phyloP scores from a whole-genome alignment of 2,329 filamentous ascomycete genomes.

The Cucurbitaria berberidis region DNA sequence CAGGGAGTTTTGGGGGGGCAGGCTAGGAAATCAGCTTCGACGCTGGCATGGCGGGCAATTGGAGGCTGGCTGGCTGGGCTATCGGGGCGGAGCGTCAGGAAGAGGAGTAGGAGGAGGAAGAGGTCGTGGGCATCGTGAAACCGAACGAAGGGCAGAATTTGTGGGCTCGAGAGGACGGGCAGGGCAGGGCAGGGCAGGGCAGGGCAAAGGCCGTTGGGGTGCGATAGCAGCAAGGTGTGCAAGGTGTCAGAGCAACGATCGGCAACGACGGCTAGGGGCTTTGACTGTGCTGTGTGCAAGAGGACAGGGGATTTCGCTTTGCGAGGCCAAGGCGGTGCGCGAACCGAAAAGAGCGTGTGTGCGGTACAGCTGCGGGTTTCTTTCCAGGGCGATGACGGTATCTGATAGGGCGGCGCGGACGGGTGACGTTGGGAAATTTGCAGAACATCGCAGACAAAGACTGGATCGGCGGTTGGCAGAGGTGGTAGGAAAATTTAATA shows the following conservation, averaged over 20 bases:
- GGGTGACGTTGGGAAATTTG: conserved; percentile 1
- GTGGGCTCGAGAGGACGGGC: conserved; percentile 14
- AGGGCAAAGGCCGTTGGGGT: no score
- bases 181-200: no score
- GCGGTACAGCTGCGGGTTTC: neutral
- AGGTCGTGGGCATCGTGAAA: conserved; percentile 14
- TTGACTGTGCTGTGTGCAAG: conserved; percentile 9
- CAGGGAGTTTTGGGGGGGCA: conserved; percentile 15
- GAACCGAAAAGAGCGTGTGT: neutral
- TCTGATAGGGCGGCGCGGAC: neutral
- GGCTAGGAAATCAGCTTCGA: conserved; percentile 24
- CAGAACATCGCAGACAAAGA: neutral
- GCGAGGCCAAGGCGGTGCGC: conserved; percentile 7
- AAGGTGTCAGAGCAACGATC: conserved; percentile 36
- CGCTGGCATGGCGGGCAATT: conserved; percentile 30
- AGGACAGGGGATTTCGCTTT: conserved; percentile 8
- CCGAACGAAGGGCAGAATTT: conserved; percentile 18
- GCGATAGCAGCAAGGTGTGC: conserved; percentile 14
- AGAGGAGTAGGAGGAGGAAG: conserved; percentile 11
- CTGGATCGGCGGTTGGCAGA: neutral
- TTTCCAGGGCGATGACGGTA: neutral
- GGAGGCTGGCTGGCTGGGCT: conserved; percentile 3
- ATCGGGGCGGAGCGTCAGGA: neutral
- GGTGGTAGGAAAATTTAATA: neutral
- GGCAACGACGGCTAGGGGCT: conserved; percentile 21